Evolutionary conservation across 345 rosid genomes (phyloP), one percentile per base, ranked within the genome.

Genomic region (Erodium maritimum): DNA sequence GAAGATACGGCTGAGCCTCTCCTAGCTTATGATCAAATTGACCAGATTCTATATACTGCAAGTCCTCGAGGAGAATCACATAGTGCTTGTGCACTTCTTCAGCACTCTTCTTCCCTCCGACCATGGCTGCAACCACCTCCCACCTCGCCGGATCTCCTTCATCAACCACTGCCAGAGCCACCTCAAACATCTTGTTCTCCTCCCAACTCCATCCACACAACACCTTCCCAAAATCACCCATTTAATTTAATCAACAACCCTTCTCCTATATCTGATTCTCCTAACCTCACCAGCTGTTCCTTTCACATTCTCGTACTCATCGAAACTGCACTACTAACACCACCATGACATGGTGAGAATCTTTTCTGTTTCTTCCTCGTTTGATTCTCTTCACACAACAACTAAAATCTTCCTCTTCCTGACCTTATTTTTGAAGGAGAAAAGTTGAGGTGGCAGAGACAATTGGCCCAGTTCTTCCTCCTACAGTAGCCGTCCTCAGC

Each of bases 141-240:
- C 87, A 85, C 18, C 87, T 70, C 63, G 70, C 68, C 1, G 91
- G 87, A 65, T 80, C 67, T 58, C 59, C 56, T 55, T 85, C 87
- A 65, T 80, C 82, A 16, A 85, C 91, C 64, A 79, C 70, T 0
- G 91, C 87, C 58, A 85, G 66, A 61, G 87, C 87, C 66, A 82
- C 57, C 77, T 85, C 91, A 61, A 85, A 85, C 68, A 61, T 51
- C 79, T 85, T 82, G 84, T 85, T 85, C 71, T 85, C 91, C 65
- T 82, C 86, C 91, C 88, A 85, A 70, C 80, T 82, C 88, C 88
- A 85, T 23, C 80, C 84, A 63, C 73, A 68, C 52, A 66, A 61
- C 58, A 68, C 65, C 55, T 58, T 56, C 1, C 67, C 67, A 54
- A 70, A 57, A 37, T 63, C 71, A 23, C 65, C 84, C 84, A 80